Evolutionary conservation across 192 early-diverging fungal species (phyloP).

Genomic region (Coemansia javaensis): DNA sequence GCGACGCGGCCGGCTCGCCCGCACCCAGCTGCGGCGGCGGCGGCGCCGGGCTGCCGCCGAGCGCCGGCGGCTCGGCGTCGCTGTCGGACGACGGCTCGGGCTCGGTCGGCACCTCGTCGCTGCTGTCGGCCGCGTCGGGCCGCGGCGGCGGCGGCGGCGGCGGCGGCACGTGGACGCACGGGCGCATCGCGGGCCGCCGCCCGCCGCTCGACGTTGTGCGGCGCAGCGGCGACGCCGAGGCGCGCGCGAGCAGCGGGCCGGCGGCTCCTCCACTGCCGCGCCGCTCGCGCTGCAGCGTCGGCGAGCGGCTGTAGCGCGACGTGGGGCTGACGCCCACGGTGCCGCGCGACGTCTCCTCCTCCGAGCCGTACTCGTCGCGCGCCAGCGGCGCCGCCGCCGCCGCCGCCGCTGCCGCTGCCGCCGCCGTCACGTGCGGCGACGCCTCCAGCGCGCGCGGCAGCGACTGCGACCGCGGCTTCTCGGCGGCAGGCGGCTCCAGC

Average conservation of each 20-base stretch:
- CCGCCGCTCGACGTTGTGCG: constrained; percentile 29
- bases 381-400: not conserved
- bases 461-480: too few relatives aligned
- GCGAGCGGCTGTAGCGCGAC: constrained; percentile 14
- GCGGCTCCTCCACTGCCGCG: not conserved
- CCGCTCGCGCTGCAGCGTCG: constrained; percentile 11
- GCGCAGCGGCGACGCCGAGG: constrained; percentile 23
- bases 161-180: not conserved
- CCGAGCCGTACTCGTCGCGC: constrained; percentile 12
- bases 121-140: not conserved
- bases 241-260: not conserved
- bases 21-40: constrained; percentile 1
- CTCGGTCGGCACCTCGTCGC: constrained; percentile 31
- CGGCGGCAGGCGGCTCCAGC: too few relatives aligned
- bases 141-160: not conserved
- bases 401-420: too few relatives aligned
- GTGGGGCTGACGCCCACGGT: constrained; percentile 16
- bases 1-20: constrained; percentile 2
- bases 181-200: too few relatives aligned
- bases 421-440: too few relatives aligned
- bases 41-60: not conserved
- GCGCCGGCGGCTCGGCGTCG: constrained; percentile 1
- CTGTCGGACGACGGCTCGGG: constrained; percentile 20
- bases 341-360: constrained; percentile 23
- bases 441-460: too few relatives aligned